Base-by-base conservation (phyloP, 2,329 filamentous ascomycete genomes). In the Lasiodiplodia theobromae region DNA sequence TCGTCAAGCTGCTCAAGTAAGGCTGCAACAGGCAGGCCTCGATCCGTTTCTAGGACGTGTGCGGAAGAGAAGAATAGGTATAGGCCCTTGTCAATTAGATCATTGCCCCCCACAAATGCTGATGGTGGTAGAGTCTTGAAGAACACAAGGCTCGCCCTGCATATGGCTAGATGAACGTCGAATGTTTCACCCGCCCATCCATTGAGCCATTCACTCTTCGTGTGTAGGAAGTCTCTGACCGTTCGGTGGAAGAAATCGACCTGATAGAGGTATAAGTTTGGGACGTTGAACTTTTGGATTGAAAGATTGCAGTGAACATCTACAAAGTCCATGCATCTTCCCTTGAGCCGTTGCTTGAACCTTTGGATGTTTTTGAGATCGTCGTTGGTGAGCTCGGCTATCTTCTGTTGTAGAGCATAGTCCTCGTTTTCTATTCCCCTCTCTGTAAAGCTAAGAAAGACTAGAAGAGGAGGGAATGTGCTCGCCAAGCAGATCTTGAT, bases 291-390 rank as follows among this genome's bases (percentile, higher is more conserved):
- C 0, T 28, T 3, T n/a, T 0, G n/a, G 6, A 2, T 18, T 44
- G 21, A 8, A 2, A 1, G 3, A 16, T 16, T 14, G 3, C 1
- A 38, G 3, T 7, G 47, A 7, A 47, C 16, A 11, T 23, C 25
- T 11, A 64, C 3, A 23, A 64, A 52, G 28, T 64, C 47, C 40
- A 23, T 64, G 21, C 60, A 64, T n/a, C 28, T 49, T 21, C 28
- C 44, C 11, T 21, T 64, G 8, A 52, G 16, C 18, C 60, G 31
- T 23, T 12, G 60, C 28, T 21, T 2, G 12, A 14, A 38, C n/a
- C 2, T 5, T 2, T 3, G 16, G 3, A 52, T 51, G 44, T 10
- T 5, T 2, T 16, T 6, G 2, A 8, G 3, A 5, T 10, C 37
- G 16, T 37, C 10, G n/a, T n/a, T 2, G 18, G 31, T 31, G 16